These are phyloP conservation scores for Cinnamomum micranthum DNA, from an alignment of 164 flowering plant genomes.

Conservation along the genomic window DNA sequence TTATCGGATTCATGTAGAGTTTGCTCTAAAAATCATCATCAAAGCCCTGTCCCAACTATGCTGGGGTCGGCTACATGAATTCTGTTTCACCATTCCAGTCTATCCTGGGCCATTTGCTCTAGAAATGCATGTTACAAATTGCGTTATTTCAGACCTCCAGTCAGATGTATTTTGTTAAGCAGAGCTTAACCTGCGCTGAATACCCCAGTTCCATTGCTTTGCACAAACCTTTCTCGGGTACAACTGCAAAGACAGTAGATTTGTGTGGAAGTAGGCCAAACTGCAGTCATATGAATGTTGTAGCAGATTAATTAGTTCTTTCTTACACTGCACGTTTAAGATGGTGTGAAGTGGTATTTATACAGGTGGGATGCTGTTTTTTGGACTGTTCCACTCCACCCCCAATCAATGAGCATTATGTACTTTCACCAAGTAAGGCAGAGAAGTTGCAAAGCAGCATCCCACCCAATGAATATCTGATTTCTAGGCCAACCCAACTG, in stretches of 20 bases:
- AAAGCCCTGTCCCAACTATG: background rate
- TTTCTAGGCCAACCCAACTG: too few species aligned
- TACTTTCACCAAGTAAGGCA: background rate
- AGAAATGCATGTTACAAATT: slow-evolving; percentile 24
- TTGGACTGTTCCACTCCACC: background rate
- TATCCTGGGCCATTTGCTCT: background rate
- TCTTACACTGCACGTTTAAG: background rate
- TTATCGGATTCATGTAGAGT: slow-evolving; percentile 33
- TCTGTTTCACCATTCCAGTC: too few species aligned
- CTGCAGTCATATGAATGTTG: background rate
- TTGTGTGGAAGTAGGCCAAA: background rate
- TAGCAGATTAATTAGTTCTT: background rate
- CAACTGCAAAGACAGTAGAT: background rate
- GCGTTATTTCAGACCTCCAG: slow-evolving; percentile 19
- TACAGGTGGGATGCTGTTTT: background rate
- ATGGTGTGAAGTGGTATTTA: background rate
- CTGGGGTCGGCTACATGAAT: background rate
- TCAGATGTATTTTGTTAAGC: slow-evolving; percentile 8
- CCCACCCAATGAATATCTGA: too few species aligned
- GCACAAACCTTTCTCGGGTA: background rate
- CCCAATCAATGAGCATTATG: background rate
- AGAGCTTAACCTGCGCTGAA: background rate
- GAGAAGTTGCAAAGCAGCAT: background rate
- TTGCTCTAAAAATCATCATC: slow-evolving; percentile 21
- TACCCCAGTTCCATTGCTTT: background rate